A percentile compares a stretch with the other conserved stretches of the same genome.
Conservation (phyloP, 2,329 filamentous ascomycete species). For the Ramichloridium luteum region DNA sequence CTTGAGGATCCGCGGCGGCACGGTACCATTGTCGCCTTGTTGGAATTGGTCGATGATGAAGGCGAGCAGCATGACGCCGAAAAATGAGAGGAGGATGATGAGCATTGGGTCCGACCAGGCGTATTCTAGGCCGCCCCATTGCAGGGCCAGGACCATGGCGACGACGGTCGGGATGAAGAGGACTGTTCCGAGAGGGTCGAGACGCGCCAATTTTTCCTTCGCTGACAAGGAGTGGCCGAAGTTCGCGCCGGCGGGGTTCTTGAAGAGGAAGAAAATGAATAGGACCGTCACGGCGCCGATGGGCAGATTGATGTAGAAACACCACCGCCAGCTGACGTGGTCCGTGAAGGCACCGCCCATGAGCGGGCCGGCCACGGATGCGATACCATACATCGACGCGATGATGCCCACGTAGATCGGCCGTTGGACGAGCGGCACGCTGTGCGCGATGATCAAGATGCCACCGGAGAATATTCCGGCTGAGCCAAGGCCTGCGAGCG, state of each 20-base stretch:
- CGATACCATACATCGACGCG: constrained; percentile 29
- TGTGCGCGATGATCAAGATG: constrained; percentile 38
- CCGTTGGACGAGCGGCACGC: constrained; percentile 31
- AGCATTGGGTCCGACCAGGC: constrained; percentile 29
- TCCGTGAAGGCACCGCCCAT: constrained; percentile 33
- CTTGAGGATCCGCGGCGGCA: no score
- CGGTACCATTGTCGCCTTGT: constrained; percentile 33
- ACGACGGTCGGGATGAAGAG: constrained; percentile 26
- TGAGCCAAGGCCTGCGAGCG: constrained; percentile 41
- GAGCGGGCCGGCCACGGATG: constrained; percentile 30
- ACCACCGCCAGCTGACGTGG: constrained; percentile 27
- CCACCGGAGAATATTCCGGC: constrained; percentile 41
- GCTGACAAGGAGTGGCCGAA: no score
- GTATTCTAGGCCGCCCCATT: constrained; percentile 38
- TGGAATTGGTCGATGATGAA: constrained; percentile 33
- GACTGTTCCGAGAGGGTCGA: constrained; percentile 33
- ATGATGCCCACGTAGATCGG: constrained; percentile 30
- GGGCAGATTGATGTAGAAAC: constrained; percentile 26
- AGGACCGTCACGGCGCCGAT: constrained; percentile 15
- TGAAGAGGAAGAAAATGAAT: constrained; percentile 22
- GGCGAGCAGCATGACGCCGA: constrained; percentile 30
- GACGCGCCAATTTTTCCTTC: no score
- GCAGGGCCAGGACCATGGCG: constrained; percentile 36
- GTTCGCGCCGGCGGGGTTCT: no score
- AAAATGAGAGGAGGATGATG: constrained; percentile 33